Evolutionary conservation across 139 green algal genomes (phyloP).

Genomic region (Haematococcus lacustris): DNA sequence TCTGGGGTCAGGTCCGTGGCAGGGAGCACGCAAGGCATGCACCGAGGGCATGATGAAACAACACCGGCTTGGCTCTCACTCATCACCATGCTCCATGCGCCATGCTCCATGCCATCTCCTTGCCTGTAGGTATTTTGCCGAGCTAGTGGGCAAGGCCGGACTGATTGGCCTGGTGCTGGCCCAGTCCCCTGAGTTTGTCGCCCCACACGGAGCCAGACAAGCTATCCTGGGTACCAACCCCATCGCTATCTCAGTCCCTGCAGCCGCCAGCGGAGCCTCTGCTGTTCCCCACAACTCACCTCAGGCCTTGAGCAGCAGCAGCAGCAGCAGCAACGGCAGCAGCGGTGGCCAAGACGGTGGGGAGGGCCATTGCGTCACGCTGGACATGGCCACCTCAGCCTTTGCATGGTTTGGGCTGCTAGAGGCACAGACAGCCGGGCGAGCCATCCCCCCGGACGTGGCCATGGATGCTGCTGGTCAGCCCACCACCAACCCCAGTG

Average conservation of each 20-base stretch:
- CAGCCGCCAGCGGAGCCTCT: no score
- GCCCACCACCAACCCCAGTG: slow-evolving; percentile 59
- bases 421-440: slow-evolving; percentile 60
- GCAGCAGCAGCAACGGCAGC: no score
- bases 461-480: slow-evolving; percentile 47
- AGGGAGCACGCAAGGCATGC: no score
- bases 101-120: no score
- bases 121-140: slow-evolving; percentile 59
- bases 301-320: no score
- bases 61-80: no score
- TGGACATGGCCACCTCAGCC: slow-evolving; percentile 74
- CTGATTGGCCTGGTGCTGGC: slow-evolving; percentile 66
- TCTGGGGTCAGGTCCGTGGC: no score
- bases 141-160: slow-evolving; percentile 47
- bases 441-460: slow-evolving; percentile 48
- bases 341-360: no score
- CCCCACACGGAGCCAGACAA: slow-evolving; percentile 59
- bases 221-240: slow-evolving; percentile 79
- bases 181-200: slow-evolving; percentile 74
- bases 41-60: no score
- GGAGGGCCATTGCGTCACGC: slow-evolving; percentile 39
- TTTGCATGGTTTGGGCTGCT: slow-evolving; percentile 68
- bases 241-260: slow-evolving; percentile 58
- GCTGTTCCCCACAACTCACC: no score
- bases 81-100: no score